These are phyloP conservation scores for Scortechinia acanthostroma DNA, from an alignment of 2,329 filamentous ascomycete species.

Conservation along the genomic window DNA sequence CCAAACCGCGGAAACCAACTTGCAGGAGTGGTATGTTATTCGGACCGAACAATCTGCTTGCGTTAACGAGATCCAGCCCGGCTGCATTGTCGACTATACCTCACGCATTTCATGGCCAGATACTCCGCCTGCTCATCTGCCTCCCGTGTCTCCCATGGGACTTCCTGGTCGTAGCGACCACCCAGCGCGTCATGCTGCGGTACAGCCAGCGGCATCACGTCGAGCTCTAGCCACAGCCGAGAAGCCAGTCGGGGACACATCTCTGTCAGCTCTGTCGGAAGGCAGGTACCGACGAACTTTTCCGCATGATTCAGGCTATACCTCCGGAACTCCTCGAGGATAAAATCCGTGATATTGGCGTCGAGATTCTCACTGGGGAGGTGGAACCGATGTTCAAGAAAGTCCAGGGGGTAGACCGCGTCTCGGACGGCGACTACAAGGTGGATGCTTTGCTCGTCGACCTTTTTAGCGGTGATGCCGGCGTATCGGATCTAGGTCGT, in stretches of 20 bases:
- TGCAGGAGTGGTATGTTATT: background rate
- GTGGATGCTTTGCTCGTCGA: background rate
- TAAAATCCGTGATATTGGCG: background rate
- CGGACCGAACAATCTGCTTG: background rate
- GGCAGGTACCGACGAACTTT: background rate
- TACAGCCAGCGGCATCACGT: background rate
- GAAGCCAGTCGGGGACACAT: background rate
- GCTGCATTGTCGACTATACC: background rate
- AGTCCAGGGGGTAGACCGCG: background rate
- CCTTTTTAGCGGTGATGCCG: background rate
- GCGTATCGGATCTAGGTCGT: background rate
- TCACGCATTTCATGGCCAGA: background rate
- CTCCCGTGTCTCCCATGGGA: background rate
- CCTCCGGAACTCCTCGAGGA: background rate
- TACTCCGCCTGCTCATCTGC: background rate
- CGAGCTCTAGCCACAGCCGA: background rate
- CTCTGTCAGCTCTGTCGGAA: background rate
- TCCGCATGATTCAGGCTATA: background rate
- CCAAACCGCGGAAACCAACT: slow-evolving; percentile 45
- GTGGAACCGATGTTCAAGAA: background rate
- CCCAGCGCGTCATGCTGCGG: background rate
- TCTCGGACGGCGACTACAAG: background rate
- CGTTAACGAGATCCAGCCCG: background rate
- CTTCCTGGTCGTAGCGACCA: background rate
- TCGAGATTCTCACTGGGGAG: background rate